Base-by-base conservation (phyloP, 805 yeast genomes). In the Komagataella phaffii region DNA sequence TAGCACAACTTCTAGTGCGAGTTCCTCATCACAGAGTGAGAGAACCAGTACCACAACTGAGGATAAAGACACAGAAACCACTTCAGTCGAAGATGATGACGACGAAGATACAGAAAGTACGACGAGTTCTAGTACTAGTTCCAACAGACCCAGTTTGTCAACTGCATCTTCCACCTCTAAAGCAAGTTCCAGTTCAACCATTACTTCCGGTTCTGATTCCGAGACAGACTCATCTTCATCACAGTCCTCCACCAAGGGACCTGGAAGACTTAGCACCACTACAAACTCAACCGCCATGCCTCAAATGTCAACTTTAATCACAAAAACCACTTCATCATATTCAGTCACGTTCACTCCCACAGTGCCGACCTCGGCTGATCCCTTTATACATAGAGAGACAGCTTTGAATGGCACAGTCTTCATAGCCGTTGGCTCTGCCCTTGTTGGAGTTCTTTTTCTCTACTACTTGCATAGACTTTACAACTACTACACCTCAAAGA, bases 341-440 rank as follows among this genome's bases (percentile, higher is more conserved):
- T 10, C 40, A 30, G 40, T 30, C 48, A 52, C 59, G 7, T 59
- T 52, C 51, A 51, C 50, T 23, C 60, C 61, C 6, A 47, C 53
- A 2, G 55, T 62, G 10, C 63, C 66, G 7, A 50, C 55, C 3
- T 51, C 21, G 2, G 12, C 40, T 6, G 53, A 70, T 49, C 76
- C 76, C 7, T 71, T 57, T 53, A 59, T 72, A 7, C 50, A 52
- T 6, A 49, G 51, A 18, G 51, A 64, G 5, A 46, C 53, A 6
- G 56, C 66, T 46, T 66, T 71, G 1, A 58, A 61, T 17, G 71
- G 72, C 19, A 58, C 75, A 12, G 70, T 75, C 18, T 75, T 75
- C 59, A 70, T 75, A 40, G 61, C 71, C 3, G 62, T 71, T 6
- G 79, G 76, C 4, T 62, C 66, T 0, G 57, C 71, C 6, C 49